These are phyloP conservation scores for Drechslerella dactyloides DNA, from an alignment of 2,329 filamentous ascomycete genomes.

Conservation along the genomic window DNA sequence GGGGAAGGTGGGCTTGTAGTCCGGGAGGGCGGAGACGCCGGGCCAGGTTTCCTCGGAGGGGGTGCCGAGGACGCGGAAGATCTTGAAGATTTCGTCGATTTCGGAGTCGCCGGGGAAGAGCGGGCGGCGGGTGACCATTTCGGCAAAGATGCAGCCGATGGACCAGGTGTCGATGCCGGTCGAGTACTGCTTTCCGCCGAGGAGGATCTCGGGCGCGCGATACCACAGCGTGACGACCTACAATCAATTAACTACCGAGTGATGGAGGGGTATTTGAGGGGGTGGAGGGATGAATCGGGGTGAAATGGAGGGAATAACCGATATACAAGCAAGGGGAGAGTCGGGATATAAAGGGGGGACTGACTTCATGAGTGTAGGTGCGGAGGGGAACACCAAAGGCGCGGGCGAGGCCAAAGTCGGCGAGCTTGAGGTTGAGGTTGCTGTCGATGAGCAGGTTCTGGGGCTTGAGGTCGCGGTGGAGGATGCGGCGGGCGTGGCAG, in stretches of 20 bases:
- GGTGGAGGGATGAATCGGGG: too few relatives aligned
- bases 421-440: slow-evolving; percentile 86
- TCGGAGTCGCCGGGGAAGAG: slow-evolving; percentile 91
- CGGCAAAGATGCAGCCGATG: slow-evolving; percentile 90
- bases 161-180: slow-evolving; percentile 98
- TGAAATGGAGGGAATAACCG: too few relatives aligned
- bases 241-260: too few relatives aligned
- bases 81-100: slow-evolving; percentile 94
- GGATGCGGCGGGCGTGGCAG: slow-evolving; percentile 84
- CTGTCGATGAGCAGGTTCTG: slow-evolving; percentile 87
- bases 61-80: slow-evolving; percentile 83
- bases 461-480: slow-evolving; percentile 88
- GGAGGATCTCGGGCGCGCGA: slow-evolving; percentile 84
- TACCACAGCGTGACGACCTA: slow-evolving; percentile 90
- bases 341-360: not conserved
- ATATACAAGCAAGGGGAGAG: not conserved
- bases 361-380: slow-evolving; percentile 87
- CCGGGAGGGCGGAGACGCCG: slow-evolving; percentile 90
- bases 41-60: slow-evolving; percentile 84
- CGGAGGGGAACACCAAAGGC: slow-evolving; percentile 89
- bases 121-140: slow-evolving; percentile 94
- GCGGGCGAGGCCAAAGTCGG: slow-evolving; percentile 85
- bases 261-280: too few relatives aligned
- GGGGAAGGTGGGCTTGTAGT: slow-evolving; percentile 90
- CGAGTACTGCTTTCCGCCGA: slow-evolving; percentile 89